These are phyloP conservation scores for Datisca glomerata DNA, from an alignment of 306 rosid genomes.

Conservation along the genomic window DNA sequence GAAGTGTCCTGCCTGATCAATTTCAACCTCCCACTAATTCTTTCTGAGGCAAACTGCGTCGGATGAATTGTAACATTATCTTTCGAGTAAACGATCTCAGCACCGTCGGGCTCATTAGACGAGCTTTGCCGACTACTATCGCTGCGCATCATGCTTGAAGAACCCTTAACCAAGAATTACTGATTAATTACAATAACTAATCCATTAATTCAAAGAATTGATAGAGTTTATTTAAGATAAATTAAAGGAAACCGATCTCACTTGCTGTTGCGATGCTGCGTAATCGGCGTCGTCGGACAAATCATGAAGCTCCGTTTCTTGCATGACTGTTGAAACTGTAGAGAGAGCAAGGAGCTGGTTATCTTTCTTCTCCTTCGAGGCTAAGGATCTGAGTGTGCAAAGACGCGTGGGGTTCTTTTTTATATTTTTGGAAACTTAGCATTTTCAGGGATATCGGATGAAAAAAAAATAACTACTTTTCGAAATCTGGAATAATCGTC, in stretches of 20 bases:
- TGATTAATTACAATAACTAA: too few relatives aligned
- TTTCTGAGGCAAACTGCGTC: conserved; percentile 64
- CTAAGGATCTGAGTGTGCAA: conserved; percentile 4
- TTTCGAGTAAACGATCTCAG: conserved; percentile 57
- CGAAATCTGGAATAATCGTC: too few relatives aligned
- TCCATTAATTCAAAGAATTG: conserved; percentile 1
- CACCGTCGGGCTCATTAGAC: conserved; percentile 53
- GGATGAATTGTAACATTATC: conserved; percentile 98
- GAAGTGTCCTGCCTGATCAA: conserved; percentile 67
- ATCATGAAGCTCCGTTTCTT: conserved; percentile 78
- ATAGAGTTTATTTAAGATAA: background rate
- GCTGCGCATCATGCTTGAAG: conserved; percentile 50
- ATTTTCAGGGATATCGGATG: too few relatives aligned
- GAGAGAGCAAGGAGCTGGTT: background rate
- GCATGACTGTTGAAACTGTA: conserved; percentile 33
- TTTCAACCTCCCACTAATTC: conserved; percentile 83
- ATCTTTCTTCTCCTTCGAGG: background rate
- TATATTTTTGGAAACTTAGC: too few relatives aligned
- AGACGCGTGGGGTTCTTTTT: background rate
- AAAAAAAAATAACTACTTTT: too few relatives aligned
- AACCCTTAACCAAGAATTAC: conserved; percentile 30
- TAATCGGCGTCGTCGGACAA: conserved; percentile 96
- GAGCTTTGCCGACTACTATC: conserved; percentile 58
- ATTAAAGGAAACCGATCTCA: conserved; percentile 11
- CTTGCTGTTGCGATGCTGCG: conserved; percentile 86